A percentile compares a stretch with the other conserved stretches of the same genome.
These are phyloP conservation scores for Nicotiana sylvestris DNA, from an alignment of 257 asterid genomes.

Conservation along the genomic window DNA sequence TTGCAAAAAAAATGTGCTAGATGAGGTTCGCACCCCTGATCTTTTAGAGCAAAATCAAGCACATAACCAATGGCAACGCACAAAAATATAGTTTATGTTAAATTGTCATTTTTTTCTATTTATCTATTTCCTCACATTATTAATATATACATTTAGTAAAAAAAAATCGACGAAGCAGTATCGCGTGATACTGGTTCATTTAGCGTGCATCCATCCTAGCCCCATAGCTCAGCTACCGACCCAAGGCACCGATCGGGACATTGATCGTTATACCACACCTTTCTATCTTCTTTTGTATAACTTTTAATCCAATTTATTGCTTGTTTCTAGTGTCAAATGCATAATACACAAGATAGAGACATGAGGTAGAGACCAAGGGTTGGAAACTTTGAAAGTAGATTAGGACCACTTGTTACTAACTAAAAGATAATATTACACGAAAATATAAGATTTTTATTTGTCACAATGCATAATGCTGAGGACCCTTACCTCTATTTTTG, in stretches of 20 bases:
- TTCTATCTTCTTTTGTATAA: not conserved
- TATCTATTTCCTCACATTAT: too few relatives aligned
- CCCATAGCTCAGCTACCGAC: too few relatives aligned
- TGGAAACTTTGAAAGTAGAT: not conserved
- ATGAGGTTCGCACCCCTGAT: too few relatives aligned
- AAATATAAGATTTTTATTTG: not conserved
- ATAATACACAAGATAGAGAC: not conserved
- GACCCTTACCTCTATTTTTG: too few relatives aligned
- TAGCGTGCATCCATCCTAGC: too few relatives aligned
- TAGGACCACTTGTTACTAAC: not conserved
- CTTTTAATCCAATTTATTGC: not conserved
- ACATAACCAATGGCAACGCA: too few relatives aligned
- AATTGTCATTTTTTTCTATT: rapidly evolving
- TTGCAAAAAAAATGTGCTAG: too few relatives aligned
- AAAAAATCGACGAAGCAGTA: too few relatives aligned
- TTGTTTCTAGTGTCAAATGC: not conserved
- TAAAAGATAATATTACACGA: not conserved
- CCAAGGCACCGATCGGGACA: not conserved
- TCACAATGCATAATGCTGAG: not conserved
- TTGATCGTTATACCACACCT: not conserved
- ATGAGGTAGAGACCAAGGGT: not conserved
- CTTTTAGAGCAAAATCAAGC: too few relatives aligned
- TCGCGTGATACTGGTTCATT: too few relatives aligned
- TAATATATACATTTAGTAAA: too few relatives aligned
- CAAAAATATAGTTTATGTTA: too few relatives aligned